A percentile compares a stretch with the other conserved stretches of the same genome.
phyloP scores from a whole-genome alignment of 2,329 filamentous ascomycete genomes.

The Pseudopyrenochaeta lycopersici region DNA sequence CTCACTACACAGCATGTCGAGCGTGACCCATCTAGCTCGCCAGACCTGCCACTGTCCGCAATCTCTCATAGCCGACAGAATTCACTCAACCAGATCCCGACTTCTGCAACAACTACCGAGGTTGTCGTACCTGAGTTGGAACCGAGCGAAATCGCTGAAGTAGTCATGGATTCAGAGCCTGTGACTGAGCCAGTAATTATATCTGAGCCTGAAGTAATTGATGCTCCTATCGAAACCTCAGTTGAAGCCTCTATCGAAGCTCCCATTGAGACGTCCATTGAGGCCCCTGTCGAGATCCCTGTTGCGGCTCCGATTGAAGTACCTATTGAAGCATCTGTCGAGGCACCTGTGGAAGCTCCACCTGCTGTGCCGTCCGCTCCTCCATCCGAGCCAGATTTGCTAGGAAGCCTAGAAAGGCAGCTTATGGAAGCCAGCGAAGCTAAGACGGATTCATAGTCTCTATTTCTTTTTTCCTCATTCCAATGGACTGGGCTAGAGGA shows the following conservation, averaged over 20 bases:
- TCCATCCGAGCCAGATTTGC: constrained; percentile 53
- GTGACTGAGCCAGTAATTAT: constrained; percentile 3
- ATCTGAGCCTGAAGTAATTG: neutral
- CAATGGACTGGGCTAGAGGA: too few species aligned
- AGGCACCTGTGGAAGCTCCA: constrained; percentile 2
- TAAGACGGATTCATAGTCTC: constrained; percentile 20
- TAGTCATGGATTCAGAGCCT: neutral
- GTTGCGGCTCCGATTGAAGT: too few species aligned
- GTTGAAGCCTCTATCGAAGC: too few species aligned
- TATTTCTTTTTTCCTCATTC: neutral
- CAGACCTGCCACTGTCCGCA: constrained; percentile 52
- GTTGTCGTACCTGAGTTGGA: constrained; percentile 1
- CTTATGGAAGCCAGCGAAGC: constrained; percentile 45
- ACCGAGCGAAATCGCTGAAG: neutral
- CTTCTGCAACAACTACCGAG: constrained; percentile 20
- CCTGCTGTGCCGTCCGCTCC: constrained; percentile 20
- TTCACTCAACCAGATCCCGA: constrained; percentile 41
- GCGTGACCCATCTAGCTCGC: constrained; percentile 51
- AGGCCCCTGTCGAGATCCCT: too few species aligned
- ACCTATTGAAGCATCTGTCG: too few species aligned
- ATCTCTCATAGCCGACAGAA: constrained; percentile 50
- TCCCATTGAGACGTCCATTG: too few species aligned
- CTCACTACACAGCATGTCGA: constrained; percentile 9
- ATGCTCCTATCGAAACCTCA: too few species aligned
- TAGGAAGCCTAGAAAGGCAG: constrained; percentile 59